These are phyloP conservation scores for Macrophomina pseudophaseolina DNA, from an alignment of 2,329 filamentous ascomycete species.

Conservation along the genomic window DNA sequence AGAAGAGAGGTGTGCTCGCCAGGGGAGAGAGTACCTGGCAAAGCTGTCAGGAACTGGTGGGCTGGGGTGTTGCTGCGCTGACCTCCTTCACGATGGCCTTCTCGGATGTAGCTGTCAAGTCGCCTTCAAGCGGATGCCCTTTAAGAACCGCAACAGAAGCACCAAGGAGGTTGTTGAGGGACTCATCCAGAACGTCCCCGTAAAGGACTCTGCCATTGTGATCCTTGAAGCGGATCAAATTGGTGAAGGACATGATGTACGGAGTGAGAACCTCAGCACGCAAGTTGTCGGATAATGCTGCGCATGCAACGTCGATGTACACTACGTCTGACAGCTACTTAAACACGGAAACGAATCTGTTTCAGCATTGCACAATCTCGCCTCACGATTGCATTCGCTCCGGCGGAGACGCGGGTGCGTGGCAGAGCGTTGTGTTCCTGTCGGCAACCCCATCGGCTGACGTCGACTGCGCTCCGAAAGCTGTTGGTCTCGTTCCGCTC, in stretches of 20 bases:
- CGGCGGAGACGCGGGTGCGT: neutral
- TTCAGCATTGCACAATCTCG: neutral
- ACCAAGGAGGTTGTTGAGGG: neutral
- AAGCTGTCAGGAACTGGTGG: neutral
- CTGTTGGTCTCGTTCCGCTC: too few species aligned
- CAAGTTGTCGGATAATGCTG: too few species aligned
- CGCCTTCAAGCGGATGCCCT: neutral
- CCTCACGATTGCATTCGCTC: neutral
- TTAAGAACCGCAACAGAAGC: neutral
- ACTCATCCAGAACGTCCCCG: neutral
- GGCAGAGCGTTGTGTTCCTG: neutral
- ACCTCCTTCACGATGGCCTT: neutral
- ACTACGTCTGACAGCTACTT: neutral
- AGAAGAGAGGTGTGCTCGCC: neutral
- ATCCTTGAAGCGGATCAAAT: conserved; percentile 9
- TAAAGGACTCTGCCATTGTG: neutral
- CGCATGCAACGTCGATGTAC: too few species aligned
- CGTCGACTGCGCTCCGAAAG: neutral
- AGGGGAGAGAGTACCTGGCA: neutral
- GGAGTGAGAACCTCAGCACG: too few species aligned
- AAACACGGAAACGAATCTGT: neutral
- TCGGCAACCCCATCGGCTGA: conserved; percentile 1
- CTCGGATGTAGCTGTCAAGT: neutral
- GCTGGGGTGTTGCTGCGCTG: neutral
- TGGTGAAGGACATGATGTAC: neutral